Percentiles rank a stretch among this genome's conserved stretches.
phyloP scores from a whole-genome alignment of 148 eudicot genomes.

The Rhododendron ovatum region DNA sequence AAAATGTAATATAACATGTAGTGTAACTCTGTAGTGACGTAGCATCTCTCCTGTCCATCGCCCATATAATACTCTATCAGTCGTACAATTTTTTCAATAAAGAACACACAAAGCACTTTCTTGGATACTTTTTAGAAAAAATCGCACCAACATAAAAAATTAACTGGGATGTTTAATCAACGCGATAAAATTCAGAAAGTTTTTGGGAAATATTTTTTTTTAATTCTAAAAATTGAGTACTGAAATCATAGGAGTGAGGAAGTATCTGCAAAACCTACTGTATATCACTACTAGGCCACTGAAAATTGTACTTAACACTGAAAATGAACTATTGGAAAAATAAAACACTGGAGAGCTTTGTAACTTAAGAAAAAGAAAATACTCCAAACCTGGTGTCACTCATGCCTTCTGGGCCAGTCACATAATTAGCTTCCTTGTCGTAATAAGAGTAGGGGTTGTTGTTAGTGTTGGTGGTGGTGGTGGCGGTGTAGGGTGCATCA shows the following conservation, averaged over 20 bases:
- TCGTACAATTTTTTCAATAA: not conserved
- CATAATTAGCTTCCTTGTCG: slow-evolving; percentile 8
- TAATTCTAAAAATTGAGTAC: not conserved
- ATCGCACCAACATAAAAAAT: not conserved
- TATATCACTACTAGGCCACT: not conserved
- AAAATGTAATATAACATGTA: no score
- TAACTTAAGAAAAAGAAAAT: not conserved
- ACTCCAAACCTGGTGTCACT: slow-evolving; percentile 12
- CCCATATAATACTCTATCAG: not conserved
- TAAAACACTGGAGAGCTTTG: not conserved
- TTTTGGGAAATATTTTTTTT: not conserved
- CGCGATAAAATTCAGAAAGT: not conserved
- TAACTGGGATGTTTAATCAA: not conserved
- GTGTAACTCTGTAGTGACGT: no score
- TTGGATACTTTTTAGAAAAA: not conserved
- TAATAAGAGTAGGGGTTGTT: slow-evolving; percentile 5
- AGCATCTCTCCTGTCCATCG: no score
- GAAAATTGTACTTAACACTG: not conserved
- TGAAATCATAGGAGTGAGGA: not conserved
- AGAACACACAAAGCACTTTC: not conserved
- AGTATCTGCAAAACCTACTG: not conserved
- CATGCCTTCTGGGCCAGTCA: slow-evolving; percentile 9
- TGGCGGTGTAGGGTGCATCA: not conserved
- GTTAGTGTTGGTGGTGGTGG: slow-evolving; percentile 4
- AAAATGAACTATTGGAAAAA: not conserved